Conservation (phyloP, 1,284 basidiomycete species). For the Trichosporon coremiiforme region DNA sequence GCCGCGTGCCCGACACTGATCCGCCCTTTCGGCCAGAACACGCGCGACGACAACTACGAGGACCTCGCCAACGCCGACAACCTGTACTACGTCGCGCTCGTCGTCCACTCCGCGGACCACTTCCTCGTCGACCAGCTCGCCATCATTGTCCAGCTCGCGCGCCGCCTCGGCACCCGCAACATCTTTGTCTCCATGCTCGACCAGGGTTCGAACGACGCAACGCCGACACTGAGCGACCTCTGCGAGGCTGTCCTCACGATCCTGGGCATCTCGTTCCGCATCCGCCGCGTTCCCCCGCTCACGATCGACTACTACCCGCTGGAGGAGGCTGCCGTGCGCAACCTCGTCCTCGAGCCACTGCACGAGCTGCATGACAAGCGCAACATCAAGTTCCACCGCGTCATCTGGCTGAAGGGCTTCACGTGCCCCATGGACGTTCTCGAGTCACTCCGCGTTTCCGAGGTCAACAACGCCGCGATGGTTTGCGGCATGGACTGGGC, state of each 20-base stretch:
- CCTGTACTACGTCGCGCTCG: constrained; percentile 89
- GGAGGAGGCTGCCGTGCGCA: constrained; percentile 89
- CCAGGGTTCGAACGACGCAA: constrained; percentile 88
- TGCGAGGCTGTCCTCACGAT: constrained; percentile 89
- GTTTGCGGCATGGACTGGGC: constrained; percentile 99
- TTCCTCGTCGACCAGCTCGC: constrained; percentile 95
- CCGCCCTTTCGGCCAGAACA: constrained; percentile 86
- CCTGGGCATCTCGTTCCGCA: constrained; percentile 85
- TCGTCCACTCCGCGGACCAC: constrained; percentile 94
- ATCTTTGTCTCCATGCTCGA: constrained; percentile 97
- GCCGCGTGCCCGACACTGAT: constrained; percentile 85
- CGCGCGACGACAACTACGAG: constrained; percentile 77
- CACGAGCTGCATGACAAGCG: constrained; percentile 74
- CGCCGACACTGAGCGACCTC: constrained; percentile 84
- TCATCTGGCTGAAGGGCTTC: constrained; percentile 95
- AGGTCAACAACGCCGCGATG: constrained; percentile 88
- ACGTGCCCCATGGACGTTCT: constrained; percentile 95
- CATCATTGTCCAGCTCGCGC: constrained; percentile 88
- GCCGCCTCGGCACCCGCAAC: constrained; percentile 79
- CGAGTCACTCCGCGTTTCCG: constrained; percentile 87
- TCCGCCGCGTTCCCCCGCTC: constrained; percentile 82
- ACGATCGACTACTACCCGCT: constrained; percentile 89
- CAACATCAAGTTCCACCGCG: constrained; percentile 78
- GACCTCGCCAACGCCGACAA: constrained; percentile 77
- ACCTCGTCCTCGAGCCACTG: constrained; percentile 86